These are phyloP conservation scores for Calycina marina DNA, from an alignment of 2,329 filamentous ascomycete genomes.

Conservation along the genomic window DNA sequence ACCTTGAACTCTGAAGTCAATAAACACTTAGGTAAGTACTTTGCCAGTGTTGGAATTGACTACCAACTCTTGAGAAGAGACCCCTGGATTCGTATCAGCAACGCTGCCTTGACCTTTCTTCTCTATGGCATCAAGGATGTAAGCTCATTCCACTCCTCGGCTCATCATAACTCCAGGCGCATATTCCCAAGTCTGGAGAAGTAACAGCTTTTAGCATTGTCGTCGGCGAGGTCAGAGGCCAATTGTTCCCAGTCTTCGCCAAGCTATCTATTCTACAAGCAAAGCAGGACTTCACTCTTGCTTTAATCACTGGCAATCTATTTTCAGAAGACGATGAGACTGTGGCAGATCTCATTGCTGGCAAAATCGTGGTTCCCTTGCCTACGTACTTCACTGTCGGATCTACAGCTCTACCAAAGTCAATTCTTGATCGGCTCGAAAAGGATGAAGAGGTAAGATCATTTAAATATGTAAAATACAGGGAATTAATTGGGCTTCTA, in stretches of 20 bases:
- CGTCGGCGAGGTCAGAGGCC: slow-evolving; percentile 69
- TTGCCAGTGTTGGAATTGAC: too few species aligned
- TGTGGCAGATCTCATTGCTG: slow-evolving; percentile 52
- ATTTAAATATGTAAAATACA: neutral
- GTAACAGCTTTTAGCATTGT: slow-evolving; percentile 31
- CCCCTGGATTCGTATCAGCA: neutral
- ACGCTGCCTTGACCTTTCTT: neutral
- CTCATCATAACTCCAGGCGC: too few species aligned
- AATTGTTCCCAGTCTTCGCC: slow-evolving; percentile 58
- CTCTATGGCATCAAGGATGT: slow-evolving; percentile 32
- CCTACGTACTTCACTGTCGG: slow-evolving; percentile 87
- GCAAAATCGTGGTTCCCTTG: slow-evolving; percentile 59
- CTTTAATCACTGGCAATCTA: slow-evolving; percentile 70
- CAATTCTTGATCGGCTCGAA: slow-evolving; percentile 59
- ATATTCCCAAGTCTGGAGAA: too few species aligned
- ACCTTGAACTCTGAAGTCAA: too few species aligned
- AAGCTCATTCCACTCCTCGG: slow-evolving; percentile 1
- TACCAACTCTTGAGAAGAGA: too few species aligned
- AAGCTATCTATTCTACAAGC: slow-evolving; percentile 70
- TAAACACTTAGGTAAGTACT: too few species aligned
- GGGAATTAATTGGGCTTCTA: slow-evolving; percentile 18
- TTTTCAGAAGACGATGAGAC: slow-evolving; percentile 51
- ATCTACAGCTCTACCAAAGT: slow-evolving; percentile 51
- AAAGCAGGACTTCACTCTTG: slow-evolving; percentile 81
- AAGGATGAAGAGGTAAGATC: slow-evolving; percentile 40